Base-by-base conservation (phyloP, 2,329 filamentous ascomycete genomes). In the Monilinia polystroma region DNA sequence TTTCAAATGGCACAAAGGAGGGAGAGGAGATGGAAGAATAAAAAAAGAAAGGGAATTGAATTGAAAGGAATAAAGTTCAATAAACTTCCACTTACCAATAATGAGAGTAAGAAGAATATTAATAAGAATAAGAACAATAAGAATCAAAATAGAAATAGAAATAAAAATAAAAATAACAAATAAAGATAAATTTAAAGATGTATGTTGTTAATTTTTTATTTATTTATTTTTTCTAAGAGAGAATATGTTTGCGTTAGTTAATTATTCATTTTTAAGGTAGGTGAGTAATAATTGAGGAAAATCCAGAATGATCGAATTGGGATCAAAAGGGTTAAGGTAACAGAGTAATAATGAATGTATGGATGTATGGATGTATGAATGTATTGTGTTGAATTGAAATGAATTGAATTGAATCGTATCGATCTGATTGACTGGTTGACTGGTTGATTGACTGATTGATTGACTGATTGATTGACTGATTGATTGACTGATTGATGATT, bases 211-310 rank as follows among this genome's bases (percentile, higher is more conserved):
- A 32, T 32, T 4, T 4, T 4, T 4, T 32, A 32, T 32, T 4
- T 6, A 8, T 43, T 14, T 1, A 35, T 11, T 51, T 60, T 60
- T 38, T 29, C 38, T 38, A 49, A 60, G 10, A 51, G 32, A 51
- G 32, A 51, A 60, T 18, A 60, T 60, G 58, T 60, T 38, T 38
- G 58, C 51, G 58, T 60, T 49, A 60, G 58, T 60, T 29, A 60
- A 51, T 51, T 60, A 60, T 60, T 20, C 58, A 38, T 38, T 8
- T 8, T 3, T 7, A 35, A 35, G 32, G 32, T 1, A 35, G 45
- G 58, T 18, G 35, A 35, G 49, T 12, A 23, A 23, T 23, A 23
- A 10, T 51, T 51, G 20, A 23, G 45, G 18, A 35, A 16, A 23
- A 60, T 51, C 45, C 57, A 38, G 20, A 35, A 38, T 60, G 45